These are phyloP conservation scores for Penicillium sp. DNA, from an alignment of 2,329 filamentous ascomycete species.

Conservation along the genomic window DNA sequence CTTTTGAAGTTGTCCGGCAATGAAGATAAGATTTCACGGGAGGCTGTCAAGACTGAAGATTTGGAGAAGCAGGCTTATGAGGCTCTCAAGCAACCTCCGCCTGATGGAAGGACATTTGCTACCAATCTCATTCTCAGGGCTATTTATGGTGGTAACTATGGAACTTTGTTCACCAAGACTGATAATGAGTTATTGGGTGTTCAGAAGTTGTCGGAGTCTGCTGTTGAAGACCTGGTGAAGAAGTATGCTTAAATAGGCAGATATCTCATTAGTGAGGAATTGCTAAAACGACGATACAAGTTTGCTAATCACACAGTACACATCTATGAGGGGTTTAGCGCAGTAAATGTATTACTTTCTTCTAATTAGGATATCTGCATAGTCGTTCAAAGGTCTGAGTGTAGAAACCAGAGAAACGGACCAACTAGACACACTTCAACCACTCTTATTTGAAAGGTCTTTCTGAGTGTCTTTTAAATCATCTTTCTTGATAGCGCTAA, in stretches of 20 bases:
- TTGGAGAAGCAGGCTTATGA: slow-evolving; percentile 37
- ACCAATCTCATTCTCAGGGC: slow-evolving; percentile 38
- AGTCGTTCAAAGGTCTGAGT: no score
- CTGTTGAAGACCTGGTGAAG: slow-evolving; percentile 32
- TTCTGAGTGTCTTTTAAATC: no score
- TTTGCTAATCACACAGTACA: no score
- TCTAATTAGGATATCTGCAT: no score
- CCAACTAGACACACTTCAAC: no score
- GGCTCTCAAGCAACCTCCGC: slow-evolving; percentile 40
- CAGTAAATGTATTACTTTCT: no score
- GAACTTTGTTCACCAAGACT: slow-evolving; percentile 37
- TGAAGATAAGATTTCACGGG: slow-evolving; percentile 32
- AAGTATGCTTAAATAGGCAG: slow-evolving; percentile 8
- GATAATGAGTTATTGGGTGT: slow-evolving; percentile 51
- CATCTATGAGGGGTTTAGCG: no score
- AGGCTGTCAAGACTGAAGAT: slow-evolving; percentile 36
- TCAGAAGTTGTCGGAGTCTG: slow-evolving; percentile 39
- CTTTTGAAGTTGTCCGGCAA: slow-evolving; percentile 40
- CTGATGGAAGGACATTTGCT: slow-evolving; percentile 29
- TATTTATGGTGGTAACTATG: slow-evolving; percentile 44
- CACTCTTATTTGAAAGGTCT: no score
- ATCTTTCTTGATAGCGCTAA: no score
- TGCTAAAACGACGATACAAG: no score
- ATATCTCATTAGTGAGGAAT: background rate
- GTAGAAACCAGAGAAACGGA: no score